These are phyloP conservation scores for Aspergillus haitiensis DNA, from an alignment of 495 filamentous ascomycete genomes.

Conservation along the genomic window DNA sequence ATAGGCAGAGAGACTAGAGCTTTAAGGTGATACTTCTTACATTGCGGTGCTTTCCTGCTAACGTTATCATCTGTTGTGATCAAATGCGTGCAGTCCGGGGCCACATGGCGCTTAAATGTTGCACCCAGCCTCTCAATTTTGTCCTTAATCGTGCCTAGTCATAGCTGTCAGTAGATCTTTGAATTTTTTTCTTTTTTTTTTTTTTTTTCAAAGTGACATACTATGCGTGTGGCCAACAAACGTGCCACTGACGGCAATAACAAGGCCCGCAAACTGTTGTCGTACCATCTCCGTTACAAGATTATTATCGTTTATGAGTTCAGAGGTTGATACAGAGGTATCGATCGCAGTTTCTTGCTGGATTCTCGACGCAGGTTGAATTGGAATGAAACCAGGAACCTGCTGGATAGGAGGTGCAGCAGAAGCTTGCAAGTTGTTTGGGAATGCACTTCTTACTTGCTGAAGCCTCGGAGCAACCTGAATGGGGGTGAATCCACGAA, in stretches of 20 bases:
- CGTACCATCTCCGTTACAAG: neutral
- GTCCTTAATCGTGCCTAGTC: neutral
- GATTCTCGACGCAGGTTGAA: too few relatives aligned
- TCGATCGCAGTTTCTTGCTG: too few relatives aligned
- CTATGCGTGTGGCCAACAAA: neutral
- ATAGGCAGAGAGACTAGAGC: neutral
- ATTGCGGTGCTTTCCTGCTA: neutral
- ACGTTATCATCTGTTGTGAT: neutral
- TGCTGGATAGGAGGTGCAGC: too few relatives aligned
- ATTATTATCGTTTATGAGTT: too few relatives aligned
- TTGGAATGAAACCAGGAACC: too few relatives aligned
- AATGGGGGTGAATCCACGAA: too few relatives aligned
- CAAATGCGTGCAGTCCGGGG: neutral
- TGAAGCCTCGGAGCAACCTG: too few relatives aligned
- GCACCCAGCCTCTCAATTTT: neutral
- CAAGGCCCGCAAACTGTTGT: neutral
- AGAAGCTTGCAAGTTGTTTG: too few relatives aligned
- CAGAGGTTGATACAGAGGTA: too few relatives aligned
- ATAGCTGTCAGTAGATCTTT: neutral
- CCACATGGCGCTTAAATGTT: neutral
- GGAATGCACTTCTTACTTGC: too few relatives aligned
- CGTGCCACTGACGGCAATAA: neutral
- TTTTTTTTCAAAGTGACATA: neutral
- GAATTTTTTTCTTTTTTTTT: neutral
- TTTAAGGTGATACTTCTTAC: neutral